Conservation (phyloP, 192 early-diverging fungal genomes). For the Coemansia guatemalensis region DNA sequence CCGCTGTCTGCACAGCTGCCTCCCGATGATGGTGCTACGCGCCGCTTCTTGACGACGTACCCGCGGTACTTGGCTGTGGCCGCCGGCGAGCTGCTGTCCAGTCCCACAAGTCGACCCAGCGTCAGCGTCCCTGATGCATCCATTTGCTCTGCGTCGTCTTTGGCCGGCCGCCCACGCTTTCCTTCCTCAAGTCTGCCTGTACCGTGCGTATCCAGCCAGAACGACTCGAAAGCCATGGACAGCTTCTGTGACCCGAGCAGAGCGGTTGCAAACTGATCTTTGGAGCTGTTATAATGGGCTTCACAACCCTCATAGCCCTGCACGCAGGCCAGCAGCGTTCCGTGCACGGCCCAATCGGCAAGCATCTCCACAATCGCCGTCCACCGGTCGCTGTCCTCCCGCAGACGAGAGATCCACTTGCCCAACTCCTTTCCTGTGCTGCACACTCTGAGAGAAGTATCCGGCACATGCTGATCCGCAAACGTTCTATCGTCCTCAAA, state of each 20-base stretch:
- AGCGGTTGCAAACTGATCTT: background rate
- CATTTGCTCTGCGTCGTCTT: background rate
- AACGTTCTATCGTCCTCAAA: background rate
- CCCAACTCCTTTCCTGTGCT: background rate
- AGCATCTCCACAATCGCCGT: conserved; percentile 26
- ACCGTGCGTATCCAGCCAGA: background rate
- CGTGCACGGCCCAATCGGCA: conserved; percentile 35
- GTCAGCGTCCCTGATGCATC: conserved; percentile 8
- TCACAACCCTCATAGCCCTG: background rate
- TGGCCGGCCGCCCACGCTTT: conserved; percentile 1
- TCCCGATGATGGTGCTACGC: conserved; percentile 1
- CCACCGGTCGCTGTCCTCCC: conserved; percentile 20
- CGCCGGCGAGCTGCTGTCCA: conserved; percentile 22
- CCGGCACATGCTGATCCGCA: background rate
- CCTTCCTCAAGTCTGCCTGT: background rate
- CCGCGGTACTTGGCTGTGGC: conserved; percentile 42
- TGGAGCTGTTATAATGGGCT: background rate
- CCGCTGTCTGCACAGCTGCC: background rate
- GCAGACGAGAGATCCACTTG: conserved; percentile 5
- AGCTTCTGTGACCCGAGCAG: background rate
- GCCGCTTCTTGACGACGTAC: conserved; percentile 47
- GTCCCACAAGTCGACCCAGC: conserved; percentile 22
- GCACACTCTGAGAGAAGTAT: background rate
- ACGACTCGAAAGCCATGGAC: background rate
- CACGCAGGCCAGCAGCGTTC: conserved; percentile 18